phyloP scores from a whole-genome alignment of 2,329 filamentous ascomycete species.

The Aspergillus novofumigatus region DNA sequence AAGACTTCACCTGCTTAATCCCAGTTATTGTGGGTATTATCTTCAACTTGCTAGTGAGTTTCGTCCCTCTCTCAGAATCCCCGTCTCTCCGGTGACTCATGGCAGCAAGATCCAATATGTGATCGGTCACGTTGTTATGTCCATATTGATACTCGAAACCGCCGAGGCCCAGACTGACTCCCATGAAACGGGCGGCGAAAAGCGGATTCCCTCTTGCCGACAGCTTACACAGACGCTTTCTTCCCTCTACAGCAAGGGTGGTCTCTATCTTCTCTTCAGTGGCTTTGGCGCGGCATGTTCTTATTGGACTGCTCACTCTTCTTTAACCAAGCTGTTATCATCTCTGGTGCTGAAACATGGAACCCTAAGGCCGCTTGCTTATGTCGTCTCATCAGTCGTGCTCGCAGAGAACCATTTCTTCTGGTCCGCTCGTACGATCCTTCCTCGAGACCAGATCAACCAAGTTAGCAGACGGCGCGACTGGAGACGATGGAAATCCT shows the following conservation, averaged over 20 bases:
- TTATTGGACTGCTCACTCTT: neutral
- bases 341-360: neutral
- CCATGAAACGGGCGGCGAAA: neutral
- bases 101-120: neutral
- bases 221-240: neutral
- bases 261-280: neutral
- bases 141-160: conserved; percentile 4
- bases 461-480: neutral
- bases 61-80: neutral
- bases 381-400: neutral
- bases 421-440: neutral
- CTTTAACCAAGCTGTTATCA: neutral
- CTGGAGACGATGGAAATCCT: neutral
- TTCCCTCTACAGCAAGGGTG: neutral
- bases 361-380: neutral
- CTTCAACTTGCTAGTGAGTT: neutral
- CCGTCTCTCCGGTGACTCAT: neutral
- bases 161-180: neutral
- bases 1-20: neutral
- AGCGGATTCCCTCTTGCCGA: neutral
- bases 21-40: neutral
- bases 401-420: conserved; percentile 4
- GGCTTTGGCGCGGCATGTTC: neutral
- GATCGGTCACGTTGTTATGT: neutral
- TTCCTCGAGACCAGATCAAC: neutral